Percentiles rank a stretch among this genome's conserved stretches.
These are phyloP conservation scores for Apiospora sp. DNA, from an alignment of 2,329 filamentous ascomycete genomes.

Conservation along the genomic window DNA sequence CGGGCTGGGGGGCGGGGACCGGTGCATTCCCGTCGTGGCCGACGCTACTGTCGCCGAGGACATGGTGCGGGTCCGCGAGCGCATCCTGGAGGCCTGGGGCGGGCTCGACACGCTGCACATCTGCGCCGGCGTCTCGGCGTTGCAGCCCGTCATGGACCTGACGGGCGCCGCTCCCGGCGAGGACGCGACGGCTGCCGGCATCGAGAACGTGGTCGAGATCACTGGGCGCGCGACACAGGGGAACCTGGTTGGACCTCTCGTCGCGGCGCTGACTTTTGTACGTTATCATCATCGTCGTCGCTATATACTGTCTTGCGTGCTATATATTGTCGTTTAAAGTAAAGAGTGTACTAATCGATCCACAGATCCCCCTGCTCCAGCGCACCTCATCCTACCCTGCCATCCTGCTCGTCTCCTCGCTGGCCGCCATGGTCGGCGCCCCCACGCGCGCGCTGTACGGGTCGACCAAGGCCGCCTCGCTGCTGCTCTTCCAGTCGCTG, in stretches of 20 bases:
- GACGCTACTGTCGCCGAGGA: conserved; percentile 39
- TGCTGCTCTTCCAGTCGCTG: conserved; percentile 44
- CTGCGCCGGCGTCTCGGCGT: conserved; percentile 44
- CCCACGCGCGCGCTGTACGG: conserved; percentile 45
- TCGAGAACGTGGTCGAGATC: conserved; percentile 37
- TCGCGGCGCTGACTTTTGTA: conserved; percentile 40
- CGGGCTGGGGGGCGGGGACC: not conserved
- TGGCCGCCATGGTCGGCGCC: conserved; percentile 43
- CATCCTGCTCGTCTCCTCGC: conserved; percentile 39
- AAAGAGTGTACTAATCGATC: not conserved
- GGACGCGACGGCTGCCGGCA: conserved; percentile 34
- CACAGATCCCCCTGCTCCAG: conserved; percentile 40
- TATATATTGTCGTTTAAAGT: not conserved
- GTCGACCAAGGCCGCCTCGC: conserved; percentile 43
- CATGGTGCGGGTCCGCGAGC: conserved; percentile 39
- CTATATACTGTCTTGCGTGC: not conserved
- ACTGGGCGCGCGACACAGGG: conserved; percentile 38
- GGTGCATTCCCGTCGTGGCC: conserved; percentile 38
- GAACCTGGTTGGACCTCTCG: conserved; percentile 43
- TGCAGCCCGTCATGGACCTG: conserved; percentile 43
- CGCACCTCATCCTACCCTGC: conserved; percentile 41
- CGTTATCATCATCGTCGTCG: conserved; percentile 1
- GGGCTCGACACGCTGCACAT: conserved; percentile 43
- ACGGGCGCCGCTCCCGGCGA: conserved; percentile 32
- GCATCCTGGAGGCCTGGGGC: conserved; percentile 37